Conservation (phyloP, 129 eudicot genomes). For the Sambucus nigra region DNA sequence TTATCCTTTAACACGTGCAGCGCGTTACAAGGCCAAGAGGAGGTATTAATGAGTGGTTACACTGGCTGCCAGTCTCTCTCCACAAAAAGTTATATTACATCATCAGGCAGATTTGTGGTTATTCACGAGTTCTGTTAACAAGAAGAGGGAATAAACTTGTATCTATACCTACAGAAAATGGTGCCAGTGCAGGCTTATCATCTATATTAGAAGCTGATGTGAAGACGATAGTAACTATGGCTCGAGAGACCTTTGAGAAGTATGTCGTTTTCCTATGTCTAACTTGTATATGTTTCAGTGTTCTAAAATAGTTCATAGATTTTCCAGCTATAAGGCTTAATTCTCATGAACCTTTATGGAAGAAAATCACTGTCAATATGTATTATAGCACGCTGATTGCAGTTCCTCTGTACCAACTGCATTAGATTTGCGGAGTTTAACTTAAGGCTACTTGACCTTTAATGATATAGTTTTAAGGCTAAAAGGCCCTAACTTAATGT, state of each 20-base stretch:
- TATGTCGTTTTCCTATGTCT: constrained; percentile 17
- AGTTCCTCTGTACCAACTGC: too few relatives aligned
- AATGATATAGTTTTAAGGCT: too few relatives aligned
- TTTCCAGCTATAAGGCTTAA: too few relatives aligned
- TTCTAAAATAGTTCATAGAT: too few relatives aligned
- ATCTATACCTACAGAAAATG: constrained; percentile 42
- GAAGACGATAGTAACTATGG: constrained; percentile 67
- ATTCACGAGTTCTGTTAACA: constrained; percentile 40
- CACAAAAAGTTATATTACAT: constrained; percentile 71
- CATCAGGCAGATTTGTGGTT: constrained; percentile 52
- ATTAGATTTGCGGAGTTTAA: too few relatives aligned
- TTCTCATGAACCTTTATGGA: too few relatives aligned
- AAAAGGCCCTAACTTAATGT: too few relatives aligned
- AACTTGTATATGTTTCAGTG: not conserved
- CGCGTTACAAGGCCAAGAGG: constrained; percentile 93
- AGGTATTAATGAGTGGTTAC: constrained; percentile 86
- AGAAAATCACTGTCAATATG: too few relatives aligned
- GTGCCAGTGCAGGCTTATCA: constrained; percentile 55
- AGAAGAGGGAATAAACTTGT: constrained; percentile 34
- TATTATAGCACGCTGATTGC: too few relatives aligned
- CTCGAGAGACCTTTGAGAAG: constrained; percentile 75
- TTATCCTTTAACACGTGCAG: constrained; percentile 26
- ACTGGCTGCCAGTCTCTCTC: constrained; percentile 89
- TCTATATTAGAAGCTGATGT: constrained; percentile 88
- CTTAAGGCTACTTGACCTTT: too few relatives aligned